Percentiles rank a stretch among this genome's conserved stretches.
Evolutionary conservation across 768 basidiomycete genomes (phyloP).

Genomic region (Tylopilus rubrobrunneus): DNA sequence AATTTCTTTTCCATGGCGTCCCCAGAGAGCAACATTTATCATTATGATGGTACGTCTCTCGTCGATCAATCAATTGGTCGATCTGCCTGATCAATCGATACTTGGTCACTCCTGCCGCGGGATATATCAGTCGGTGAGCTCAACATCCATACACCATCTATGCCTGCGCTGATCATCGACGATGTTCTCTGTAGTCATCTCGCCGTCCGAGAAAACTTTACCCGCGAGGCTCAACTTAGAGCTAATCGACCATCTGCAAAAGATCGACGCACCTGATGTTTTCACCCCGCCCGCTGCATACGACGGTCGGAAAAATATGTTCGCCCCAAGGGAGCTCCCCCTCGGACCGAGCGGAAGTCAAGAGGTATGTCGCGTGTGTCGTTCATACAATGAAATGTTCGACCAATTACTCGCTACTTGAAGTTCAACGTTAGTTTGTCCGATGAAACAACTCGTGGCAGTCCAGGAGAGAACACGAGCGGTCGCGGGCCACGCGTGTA

Average conservation of each 20-base stretch:
- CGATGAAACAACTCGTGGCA: conserved; percentile 34
- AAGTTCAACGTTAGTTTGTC: conserved; percentile 62
- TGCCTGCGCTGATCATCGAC: conserved; percentile 10
- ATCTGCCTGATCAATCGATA: conserved; percentile 22
- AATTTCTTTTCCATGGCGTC: conserved; percentile 67
- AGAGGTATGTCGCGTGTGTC: conserved; percentile 40
- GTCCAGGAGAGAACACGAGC: conserved; percentile 30
- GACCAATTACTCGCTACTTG: conserved; percentile 7
- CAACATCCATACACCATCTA: background rate
- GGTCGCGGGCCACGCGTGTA: conserved; percentile 56
- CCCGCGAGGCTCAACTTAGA: conserved; percentile 69
- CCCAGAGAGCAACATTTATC: conserved; percentile 62
- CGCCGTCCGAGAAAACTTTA: conserved; percentile 62
- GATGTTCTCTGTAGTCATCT: conserved; percentile 45
- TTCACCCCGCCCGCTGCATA: conserved; percentile 75
- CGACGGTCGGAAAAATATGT: conserved; percentile 78
- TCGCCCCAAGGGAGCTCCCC: conserved; percentile 56
- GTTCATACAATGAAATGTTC: background rate
- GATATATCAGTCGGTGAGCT: conserved; percentile 20
- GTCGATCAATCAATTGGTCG: background rate
- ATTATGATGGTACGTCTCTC: conserved; percentile 70
- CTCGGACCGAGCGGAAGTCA: conserved; percentile 49
- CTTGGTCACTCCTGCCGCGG: background rate
- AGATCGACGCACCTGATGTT: conserved; percentile 49
- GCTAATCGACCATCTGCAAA: conserved; percentile 62